Base-by-base conservation (phyloP, 495 filamentous ascomycete species). In the Penicillium lagena region DNA sequence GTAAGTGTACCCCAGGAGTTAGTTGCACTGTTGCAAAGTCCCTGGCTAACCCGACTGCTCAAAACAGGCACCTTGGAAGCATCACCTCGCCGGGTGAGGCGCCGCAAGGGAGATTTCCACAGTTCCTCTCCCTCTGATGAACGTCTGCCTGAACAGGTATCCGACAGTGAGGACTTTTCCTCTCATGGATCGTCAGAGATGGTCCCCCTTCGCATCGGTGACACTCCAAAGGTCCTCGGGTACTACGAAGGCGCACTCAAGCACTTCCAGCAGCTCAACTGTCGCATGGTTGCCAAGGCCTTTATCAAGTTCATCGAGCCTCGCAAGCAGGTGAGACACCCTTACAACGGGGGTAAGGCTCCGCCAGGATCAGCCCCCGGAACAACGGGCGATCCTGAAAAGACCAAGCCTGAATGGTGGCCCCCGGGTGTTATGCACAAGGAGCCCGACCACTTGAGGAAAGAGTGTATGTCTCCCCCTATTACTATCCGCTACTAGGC, bases 401-500 rank as follows among this genome's bases (percentile, higher is more conserved):
- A 71, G 29, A 82, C 76, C 36, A 79, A 78, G 29, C 90, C 90
- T 9, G 71, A 72, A 12, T 96, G 89, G 87, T 96, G 90, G 90
- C 89, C 89, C 0, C 70, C 73, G 13, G 54, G 56, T 45, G 58
- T 64, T 29, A 70, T 78, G 27, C 89, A 93, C 62, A 86, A 78
- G 55, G 90, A 95, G 67, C 89, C 90, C 0, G 89, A 95, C 52
- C 90, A 96, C 60, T 52, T 90, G 29, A 71, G 73, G 51, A 95
- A 86, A 69, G 76, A 77, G 46, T 81, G 88, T 93, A 65, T 63
- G 79, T 42, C 12, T 12, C 37, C 4, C 10, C 14, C 13, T 15
- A 17, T 22, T 22, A 4, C 22, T 22, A 22, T 6, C 22, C 22
- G 4, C 22, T 4, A 3, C 22, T 22, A 2, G 22, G 22, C 22